phyloP scores from a whole-genome alignment of 192 early-diverging fungal species.

The Mortierella antarctica region DNA sequence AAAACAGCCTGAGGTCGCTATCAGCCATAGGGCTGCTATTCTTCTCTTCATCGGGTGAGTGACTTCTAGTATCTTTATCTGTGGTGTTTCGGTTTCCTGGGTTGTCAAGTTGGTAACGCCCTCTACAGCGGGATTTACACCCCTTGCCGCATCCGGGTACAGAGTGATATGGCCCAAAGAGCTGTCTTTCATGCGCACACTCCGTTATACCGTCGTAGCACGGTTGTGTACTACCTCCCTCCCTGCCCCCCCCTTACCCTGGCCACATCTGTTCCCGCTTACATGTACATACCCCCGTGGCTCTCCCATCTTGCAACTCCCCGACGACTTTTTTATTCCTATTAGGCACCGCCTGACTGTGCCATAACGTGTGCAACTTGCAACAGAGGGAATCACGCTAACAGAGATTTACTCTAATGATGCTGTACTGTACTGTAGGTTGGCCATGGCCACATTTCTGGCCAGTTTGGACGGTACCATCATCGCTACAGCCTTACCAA shows the following conservation, averaged over 20 bases:
- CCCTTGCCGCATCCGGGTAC: no score
- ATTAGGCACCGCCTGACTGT: neutral
- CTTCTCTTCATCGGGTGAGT: conserved; percentile 50
- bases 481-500: conserved; percentile 69
- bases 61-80: neutral
- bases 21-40: conserved; percentile 21
- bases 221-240: no score
- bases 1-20: conserved; percentile 6
- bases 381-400: neutral
- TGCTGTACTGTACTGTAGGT: conserved; percentile 18
- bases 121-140: no score
- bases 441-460: conserved; percentile 67
- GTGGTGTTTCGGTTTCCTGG: neutral
- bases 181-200: no score
- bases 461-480: conserved; percentile 74
- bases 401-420: no score
- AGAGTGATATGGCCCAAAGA: no score
- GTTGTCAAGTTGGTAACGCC: no score
- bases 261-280: no score
- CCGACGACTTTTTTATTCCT: no score
- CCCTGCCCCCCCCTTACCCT: no score
- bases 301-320: neutral
- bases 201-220: no score
- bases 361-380: neutral
- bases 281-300: neutral